Evolutionary conservation across 2,329 filamentous ascomycete species (phyloP).

Genomic region (Calonectria fujianensis): DNA sequence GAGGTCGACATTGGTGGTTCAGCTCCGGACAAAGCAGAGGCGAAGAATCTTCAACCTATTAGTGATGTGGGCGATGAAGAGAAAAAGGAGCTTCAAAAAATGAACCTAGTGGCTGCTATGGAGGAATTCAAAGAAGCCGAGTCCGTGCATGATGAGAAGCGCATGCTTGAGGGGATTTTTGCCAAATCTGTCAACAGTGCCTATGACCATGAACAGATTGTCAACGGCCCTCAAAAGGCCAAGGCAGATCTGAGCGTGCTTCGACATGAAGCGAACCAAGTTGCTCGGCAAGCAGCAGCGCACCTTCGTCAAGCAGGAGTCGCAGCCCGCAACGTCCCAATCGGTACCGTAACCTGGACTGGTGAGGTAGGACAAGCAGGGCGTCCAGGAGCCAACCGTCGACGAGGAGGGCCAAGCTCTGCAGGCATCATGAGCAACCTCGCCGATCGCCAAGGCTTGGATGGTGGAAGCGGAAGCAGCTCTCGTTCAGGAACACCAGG

Average conservation of each 20-base stretch:
- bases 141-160: conserved; percentile 77
- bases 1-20: conserved; percentile 72
- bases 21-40: conserved; percentile 25
- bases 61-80: conserved; percentile 45
- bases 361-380: conserved; percentile 88
- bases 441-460: conserved; percentile 73
- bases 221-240: conserved; percentile 83
- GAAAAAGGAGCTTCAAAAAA: conserved; percentile 67
- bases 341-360: conserved; percentile 95
- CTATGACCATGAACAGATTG: conserved; percentile 93
- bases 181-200: conserved; percentile 92
- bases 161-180: conserved; percentile 93
- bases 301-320: conserved; percentile 84
- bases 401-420: conserved; percentile 72
- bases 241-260: conserved; percentile 86
- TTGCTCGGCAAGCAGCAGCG: conserved; percentile 85
- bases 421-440: conserved; percentile 74
- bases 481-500: conserved; percentile 69
- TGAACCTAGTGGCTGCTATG: conserved; percentile 77
- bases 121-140: conserved; percentile 77
- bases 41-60: conserved; percentile 37
- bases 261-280: conserved; percentile 85
- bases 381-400: conserved; percentile 75
- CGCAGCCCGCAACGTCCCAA: conserved; percentile 82
- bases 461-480: conserved; percentile 64